Percentiles rank a stretch among this genome's conserved stretches.
Evolutionary conservation across 306 rosid species (phyloP).

Genomic region (Begonia masoniana): DNA sequence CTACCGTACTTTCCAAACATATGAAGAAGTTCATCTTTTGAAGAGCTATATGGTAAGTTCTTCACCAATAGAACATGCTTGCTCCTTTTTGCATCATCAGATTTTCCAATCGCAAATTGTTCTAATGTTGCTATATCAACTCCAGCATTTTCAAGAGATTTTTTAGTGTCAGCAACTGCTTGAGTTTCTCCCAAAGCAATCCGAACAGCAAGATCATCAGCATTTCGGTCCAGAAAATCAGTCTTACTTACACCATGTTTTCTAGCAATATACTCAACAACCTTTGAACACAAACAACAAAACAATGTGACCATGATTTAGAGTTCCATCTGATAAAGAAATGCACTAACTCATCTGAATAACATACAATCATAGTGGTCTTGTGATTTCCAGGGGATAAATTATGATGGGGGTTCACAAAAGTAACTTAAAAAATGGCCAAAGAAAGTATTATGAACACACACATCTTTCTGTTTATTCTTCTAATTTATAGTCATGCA

Average conservation of each 20-base stretch:
- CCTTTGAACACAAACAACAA: conserved; percentile 18
- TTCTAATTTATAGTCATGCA: too few relatives aligned
- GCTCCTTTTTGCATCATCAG: conserved; percentile 71
- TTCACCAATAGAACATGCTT: conserved; percentile 76
- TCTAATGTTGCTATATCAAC: conserved; percentile 68
- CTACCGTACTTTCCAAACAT: conserved; percentile 82
- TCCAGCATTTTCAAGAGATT: conserved; percentile 70
- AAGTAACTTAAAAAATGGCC: too few relatives aligned
- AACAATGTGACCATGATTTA: too few relatives aligned
- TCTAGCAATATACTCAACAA: conserved; percentile 71
- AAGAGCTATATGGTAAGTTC: conserved; percentile 85
- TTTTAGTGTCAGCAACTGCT: conserved; percentile 79
- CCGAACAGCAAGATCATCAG: conserved; percentile 78
- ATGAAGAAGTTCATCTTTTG: conserved; percentile 62
- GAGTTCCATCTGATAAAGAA: too few relatives aligned
- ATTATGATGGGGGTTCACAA: too few relatives aligned
- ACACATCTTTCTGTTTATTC: too few relatives aligned
- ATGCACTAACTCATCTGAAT: too few relatives aligned
- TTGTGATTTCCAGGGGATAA: too few relatives aligned
- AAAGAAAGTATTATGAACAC: too few relatives aligned
- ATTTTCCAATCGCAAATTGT: conserved; percentile 46
- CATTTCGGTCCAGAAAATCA: conserved; percentile 68
- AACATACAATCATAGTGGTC: too few relatives aligned
- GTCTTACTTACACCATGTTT: conserved; percentile 73
- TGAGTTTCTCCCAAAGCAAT: conserved; percentile 85